These are phyloP conservation scores for Biancaea sappan DNA, from an alignment of 306 rosid species.

Conservation along the genomic window DNA sequence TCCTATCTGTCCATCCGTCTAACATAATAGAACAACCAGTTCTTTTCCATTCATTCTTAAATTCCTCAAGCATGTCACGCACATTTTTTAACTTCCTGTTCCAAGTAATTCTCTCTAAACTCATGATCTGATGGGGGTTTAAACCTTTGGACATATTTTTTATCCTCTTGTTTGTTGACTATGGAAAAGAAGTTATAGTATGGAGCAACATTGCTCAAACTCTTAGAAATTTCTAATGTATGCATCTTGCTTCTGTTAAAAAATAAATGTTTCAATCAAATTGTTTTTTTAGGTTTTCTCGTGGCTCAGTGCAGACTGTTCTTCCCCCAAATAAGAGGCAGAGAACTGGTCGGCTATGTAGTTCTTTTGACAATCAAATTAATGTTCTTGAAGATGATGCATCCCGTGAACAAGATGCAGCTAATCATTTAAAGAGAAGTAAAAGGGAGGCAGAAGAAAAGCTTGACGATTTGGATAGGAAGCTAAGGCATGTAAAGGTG, in stretches of 20 bases:
- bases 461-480: slow-evolving; percentile 51
- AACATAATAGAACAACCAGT: too few species aligned
- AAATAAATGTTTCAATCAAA: too few species aligned
- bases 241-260: slow-evolving; percentile 4
- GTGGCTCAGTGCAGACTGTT: slow-evolving; percentile 73
- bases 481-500: slow-evolving; percentile 62
- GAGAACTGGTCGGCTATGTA: slow-evolving; percentile 67
- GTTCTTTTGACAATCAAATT: slow-evolving; percentile 68
- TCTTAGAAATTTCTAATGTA: neutral
- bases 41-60: too few species aligned
- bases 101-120: too few species aligned
- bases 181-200: neutral
- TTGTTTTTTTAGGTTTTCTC: slow-evolving; percentile 69
- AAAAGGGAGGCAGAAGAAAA: slow-evolving; percentile 68
- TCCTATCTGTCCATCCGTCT: too few species aligned
- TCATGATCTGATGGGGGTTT: too few species aligned
- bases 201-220: slow-evolving; percentile 4
- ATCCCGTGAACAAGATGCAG: slow-evolving; percentile 43
- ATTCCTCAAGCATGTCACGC: too few species aligned
- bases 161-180: neutral
- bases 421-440: slow-evolving; percentile 41
- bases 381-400: slow-evolving; percentile 42
- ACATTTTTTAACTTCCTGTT: too few species aligned
- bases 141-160: too few species aligned
- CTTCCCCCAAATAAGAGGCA: slow-evolving; percentile 54